Base-by-base conservation (phyloP, 1,284 basidiomycete species). In the Sphagnurus paluster region DNA sequence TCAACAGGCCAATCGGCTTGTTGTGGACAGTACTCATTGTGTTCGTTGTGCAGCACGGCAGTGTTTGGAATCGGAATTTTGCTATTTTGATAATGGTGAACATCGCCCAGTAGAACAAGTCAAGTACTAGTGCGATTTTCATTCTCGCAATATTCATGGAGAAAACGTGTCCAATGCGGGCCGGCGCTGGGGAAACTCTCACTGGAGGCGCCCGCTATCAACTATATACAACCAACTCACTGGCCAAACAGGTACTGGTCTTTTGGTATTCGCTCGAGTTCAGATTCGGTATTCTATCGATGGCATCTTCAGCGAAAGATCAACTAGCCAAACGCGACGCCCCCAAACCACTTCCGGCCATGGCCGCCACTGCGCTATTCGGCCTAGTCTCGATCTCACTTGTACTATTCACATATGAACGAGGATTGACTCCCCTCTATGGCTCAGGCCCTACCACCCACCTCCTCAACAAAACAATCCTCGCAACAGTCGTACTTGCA, bases 371-470 rank as follows among this genome's bases (percentile, higher is more conserved):
- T 14, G 56, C 49, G 17, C 35, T 43, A 4, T 19, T 48, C 23
- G 44, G 53, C 21, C 49, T 67, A 17, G 35, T 68, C 10, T 58
- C 65, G 7, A 56, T 79, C n/a, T 80, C 82, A 4, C 67, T 84
- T 25, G 63, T 73, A 28, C 62, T 77, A 8, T 80, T 76, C 56
- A 61, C 69, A 3, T 83, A 84, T 59, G 68, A 75, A 58, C 77
- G 78, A 16, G 68, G 72, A 21, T 62, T 85, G 13, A 65, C 72
- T 42, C 83, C 83, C 0, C 62, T 84, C 4, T 87, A 84, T 62
- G 82, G 75, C 23, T 68, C 72, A 3, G 70, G 71, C 2, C 74
- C 80, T 0, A 76, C 77, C 0, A 68, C 67, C 1, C 65, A 69
- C 32, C 65, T 76, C 19, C 65, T 84, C 39, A 67, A 72, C 49